These are phyloP conservation scores for Colletotrichum coccodes DNA, from an alignment of 2,329 filamentous ascomycete genomes.

Conservation along the genomic window DNA sequence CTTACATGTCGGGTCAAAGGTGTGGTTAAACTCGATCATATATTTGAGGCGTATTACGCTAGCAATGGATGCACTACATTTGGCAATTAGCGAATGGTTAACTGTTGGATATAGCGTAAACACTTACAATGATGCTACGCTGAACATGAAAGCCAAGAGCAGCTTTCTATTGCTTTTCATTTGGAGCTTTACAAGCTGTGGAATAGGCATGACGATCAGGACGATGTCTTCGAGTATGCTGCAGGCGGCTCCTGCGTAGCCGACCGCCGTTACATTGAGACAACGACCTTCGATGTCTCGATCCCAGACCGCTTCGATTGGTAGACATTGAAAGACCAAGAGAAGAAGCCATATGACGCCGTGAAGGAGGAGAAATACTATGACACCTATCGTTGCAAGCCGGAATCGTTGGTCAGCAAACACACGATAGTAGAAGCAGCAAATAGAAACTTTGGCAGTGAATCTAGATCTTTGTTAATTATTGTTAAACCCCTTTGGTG, in stretches of 20 bases:
- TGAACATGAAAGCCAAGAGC: constrained; percentile 26
- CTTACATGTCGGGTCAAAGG: too few relatives aligned
- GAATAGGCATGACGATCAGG: constrained; percentile 29
- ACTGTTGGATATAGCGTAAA: too few relatives aligned
- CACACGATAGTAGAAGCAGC: too few relatives aligned
- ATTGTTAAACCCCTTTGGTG: too few relatives aligned
- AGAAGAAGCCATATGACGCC: constrained; percentile 30
- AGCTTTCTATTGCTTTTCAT: constrained; percentile 19
- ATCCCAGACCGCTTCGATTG: constrained; percentile 31
- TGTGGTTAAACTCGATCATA: too few relatives aligned
- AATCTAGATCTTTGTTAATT: too few relatives aligned
- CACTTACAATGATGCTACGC: constrained; percentile 32
- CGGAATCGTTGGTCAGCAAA: constrained; percentile 17
- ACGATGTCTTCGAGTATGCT: constrained; percentile 30
- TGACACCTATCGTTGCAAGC: background rate
- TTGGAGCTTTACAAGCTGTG: constrained; percentile 23
- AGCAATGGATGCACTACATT: too few relatives aligned
- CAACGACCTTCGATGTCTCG: constrained; percentile 8
- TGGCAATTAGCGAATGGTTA: too few relatives aligned
- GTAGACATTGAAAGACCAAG: constrained; percentile 33
- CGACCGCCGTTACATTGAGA: constrained; percentile 2
- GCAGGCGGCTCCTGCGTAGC: constrained; percentile 9
- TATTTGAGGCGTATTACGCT: too few relatives aligned
- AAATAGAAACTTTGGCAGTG: too few relatives aligned
- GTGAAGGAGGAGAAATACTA: constrained; percentile 19